These are phyloP conservation scores for Tuber microsphaerosporum DNA, from an alignment of 495 filamentous ascomycete genomes.

Conservation along the genomic window DNA sequence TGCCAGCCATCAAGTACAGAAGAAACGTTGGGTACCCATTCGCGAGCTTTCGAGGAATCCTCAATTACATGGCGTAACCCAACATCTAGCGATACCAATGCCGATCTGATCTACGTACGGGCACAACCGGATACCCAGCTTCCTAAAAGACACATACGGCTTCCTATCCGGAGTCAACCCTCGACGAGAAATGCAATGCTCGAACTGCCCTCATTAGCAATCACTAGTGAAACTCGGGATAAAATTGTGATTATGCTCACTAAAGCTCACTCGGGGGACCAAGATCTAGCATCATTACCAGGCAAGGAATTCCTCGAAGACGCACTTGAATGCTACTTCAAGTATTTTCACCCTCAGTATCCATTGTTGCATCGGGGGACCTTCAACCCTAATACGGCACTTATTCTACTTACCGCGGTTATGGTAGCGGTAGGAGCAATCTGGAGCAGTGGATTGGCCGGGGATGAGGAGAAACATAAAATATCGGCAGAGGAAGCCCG, in stretches of 20 bases:
- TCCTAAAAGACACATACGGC: background rate
- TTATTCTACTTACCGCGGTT: background rate
- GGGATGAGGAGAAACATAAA: background rate
- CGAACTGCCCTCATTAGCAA: background rate
- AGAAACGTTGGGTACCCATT: background rate
- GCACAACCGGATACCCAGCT: background rate
- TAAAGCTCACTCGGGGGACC: background rate
- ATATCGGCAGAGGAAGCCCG: background rate
- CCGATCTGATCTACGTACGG: background rate
- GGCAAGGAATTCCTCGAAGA: background rate
- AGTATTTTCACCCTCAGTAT: constrained; percentile 3
- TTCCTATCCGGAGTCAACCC: background rate
- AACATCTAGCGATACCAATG: background rate
- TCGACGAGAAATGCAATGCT: background rate
- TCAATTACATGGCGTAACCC: background rate
- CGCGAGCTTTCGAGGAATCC: background rate
- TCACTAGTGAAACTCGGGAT: constrained; percentile 1
- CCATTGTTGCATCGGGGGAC: background rate
- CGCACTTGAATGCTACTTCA: constrained; percentile 4
- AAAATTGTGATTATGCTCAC: background rate
- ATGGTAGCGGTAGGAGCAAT: constrained; percentile 1
- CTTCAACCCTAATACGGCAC: background rate
- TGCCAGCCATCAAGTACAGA: background rate
- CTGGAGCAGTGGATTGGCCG: background rate
- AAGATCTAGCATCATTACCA: background rate